Conservation (phyloP, 2,329 filamentous ascomycete species). For the Xylariomycetidae sp. region DNA sequence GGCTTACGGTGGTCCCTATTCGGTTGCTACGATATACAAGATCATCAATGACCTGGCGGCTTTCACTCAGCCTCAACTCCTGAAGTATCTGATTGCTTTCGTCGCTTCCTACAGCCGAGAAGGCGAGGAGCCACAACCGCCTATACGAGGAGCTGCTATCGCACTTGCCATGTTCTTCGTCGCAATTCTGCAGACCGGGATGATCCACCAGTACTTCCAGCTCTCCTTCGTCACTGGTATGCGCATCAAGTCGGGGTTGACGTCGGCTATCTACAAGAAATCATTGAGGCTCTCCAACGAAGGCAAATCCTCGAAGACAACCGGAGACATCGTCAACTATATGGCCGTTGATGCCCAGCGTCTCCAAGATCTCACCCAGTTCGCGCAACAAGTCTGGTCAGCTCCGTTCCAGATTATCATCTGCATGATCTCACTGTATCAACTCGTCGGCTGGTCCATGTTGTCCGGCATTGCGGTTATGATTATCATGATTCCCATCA, state of each 20-base stretch:
- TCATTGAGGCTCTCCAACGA: constrained; percentile 88
- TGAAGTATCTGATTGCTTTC: constrained; percentile 78
- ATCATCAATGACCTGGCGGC: constrained; percentile 77
- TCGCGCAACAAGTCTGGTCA: constrained; percentile 91
- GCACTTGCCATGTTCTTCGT: constrained; percentile 87
- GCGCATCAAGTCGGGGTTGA: constrained; percentile 88
- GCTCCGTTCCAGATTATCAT: constrained; percentile 94
- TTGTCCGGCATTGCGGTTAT: constrained; percentile 91
- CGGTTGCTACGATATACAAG: constrained; percentile 79
- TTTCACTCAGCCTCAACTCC: constrained; percentile 85
- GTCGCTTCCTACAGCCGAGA: constrained; percentile 69
- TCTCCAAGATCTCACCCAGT: constrained; percentile 90
- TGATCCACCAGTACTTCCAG: constrained; percentile 97
- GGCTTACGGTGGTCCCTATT: constrained; percentile 80
- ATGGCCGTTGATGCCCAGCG: constrained; percentile 98
- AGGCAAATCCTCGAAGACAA: constrained; percentile 80
- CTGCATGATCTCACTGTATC: constrained; percentile 93
- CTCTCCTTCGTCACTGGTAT: constrained; percentile 91
- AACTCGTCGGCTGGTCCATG: constrained; percentile 93
- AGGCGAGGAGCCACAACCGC: constrained; percentile 60
- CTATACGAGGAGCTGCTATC: constrained; percentile 80
- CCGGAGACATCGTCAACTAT: constrained; percentile 97
- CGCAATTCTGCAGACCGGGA: constrained; percentile 79
- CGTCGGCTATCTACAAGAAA: constrained; percentile 88
- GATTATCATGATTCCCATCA: constrained; percentile 95